phyloP scores from a whole-genome alignment of 208 protist species.

The Ichthyophonus hoferi region DNA sequence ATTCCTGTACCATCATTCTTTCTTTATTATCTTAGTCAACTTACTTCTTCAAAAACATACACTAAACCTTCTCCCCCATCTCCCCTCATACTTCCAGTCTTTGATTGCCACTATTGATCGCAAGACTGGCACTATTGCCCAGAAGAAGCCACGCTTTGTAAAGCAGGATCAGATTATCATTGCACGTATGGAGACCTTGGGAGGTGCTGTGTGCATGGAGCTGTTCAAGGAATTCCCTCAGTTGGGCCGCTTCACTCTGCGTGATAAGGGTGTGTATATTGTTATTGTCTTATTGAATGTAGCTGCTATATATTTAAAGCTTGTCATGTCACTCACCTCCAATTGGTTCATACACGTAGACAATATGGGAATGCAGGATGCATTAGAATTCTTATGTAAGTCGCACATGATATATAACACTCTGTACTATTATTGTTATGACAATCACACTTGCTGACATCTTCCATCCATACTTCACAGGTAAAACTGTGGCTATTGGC shows the following conservation, averaged over 20 bases:
- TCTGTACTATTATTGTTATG: not conserved
- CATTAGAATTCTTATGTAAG: not conserved
- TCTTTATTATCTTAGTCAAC: not conserved
- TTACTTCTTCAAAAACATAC: not conserved
- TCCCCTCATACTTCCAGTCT: slow-evolving; percentile 54
- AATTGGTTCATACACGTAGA: not conserved
- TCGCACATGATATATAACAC: not conserved
- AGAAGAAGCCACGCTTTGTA: slow-evolving; percentile 76
- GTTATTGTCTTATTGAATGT: not conserved
- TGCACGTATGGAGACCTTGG: slow-evolving; percentile 74
- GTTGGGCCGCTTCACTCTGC: slow-evolving; percentile 88
- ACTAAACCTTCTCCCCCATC: not conserved
- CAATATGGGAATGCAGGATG: not conserved
- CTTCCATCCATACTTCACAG: not conserved
- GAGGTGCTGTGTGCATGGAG: slow-evolving; percentile 79
- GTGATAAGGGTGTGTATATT: slow-evolving; percentile 68
- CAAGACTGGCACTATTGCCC: slow-evolving; percentile 80
- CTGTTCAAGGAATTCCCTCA: slow-evolving; percentile 84
- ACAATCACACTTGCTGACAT: not conserved
- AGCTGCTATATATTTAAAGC: not conserved
- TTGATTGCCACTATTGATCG: slow-evolving; percentile 81
- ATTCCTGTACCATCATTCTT: not conserved
- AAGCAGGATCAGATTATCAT: slow-evolving; percentile 80
- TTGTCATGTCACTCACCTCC: not conserved
- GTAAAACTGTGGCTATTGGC: slow-evolving; percentile 21